Percentiles rank a stretch among this genome's conserved stretches.
These are phyloP conservation scores for Micromonas pusilla DNA, from an alignment of 139 green algal genomes.

Conservation along the genomic window DNA sequence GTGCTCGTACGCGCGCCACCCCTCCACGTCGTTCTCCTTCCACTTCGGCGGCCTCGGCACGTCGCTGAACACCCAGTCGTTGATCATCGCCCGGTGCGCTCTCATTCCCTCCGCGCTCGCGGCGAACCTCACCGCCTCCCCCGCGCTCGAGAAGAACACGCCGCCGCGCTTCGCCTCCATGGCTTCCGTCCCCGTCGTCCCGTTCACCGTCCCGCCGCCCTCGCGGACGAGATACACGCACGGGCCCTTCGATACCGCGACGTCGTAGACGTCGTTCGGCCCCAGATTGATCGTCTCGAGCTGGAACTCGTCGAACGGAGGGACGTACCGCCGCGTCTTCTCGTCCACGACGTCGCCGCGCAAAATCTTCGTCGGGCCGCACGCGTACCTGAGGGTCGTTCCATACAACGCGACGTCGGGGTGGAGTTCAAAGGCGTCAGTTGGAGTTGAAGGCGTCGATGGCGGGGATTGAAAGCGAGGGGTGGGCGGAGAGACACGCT, in stretches of 20 bases:
- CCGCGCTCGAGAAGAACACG: neutral
- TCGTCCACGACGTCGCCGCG: constrained; percentile 31
- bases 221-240: constrained; percentile 28
- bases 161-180: too few species aligned
- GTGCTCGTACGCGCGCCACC: neutral
- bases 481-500: too few species aligned
- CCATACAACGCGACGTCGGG: too few species aligned
- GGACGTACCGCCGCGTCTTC: constrained; percentile 54
- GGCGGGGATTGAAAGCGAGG: too few species aligned
- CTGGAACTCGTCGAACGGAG: constrained; percentile 88
- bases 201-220: too few species aligned
- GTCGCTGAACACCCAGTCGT: neutral
- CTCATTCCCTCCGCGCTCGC: neutral
- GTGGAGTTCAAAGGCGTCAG: too few species aligned
- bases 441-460: too few species aligned
- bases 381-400: too few species aligned
- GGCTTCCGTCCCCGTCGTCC: too few species aligned
- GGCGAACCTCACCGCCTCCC: neutral
- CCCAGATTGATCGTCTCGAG: constrained; percentile 40
- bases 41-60: too few species aligned
- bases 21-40: neutral
- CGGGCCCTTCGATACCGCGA: constrained; percentile 23
- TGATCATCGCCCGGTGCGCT: neutral
- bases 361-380: constrained; percentile 37
- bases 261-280: constrained; percentile 16